phyloP scores from a whole-genome alignment of 2,329 filamentous ascomycete species.

The Colletotrichum cuscutae region DNA sequence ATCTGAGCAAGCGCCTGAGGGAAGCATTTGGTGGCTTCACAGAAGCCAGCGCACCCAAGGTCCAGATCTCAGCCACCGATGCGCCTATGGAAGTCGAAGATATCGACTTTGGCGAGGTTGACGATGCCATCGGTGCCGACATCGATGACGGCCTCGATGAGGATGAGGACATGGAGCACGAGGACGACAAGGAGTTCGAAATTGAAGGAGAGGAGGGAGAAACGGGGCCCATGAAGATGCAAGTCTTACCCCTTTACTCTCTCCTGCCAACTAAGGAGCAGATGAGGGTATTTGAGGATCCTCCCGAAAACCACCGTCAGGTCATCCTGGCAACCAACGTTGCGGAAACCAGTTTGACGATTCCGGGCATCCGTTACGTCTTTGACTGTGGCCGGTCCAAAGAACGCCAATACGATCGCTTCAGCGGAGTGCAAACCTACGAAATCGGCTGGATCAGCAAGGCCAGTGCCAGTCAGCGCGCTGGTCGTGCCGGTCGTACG shows the following conservation, averaged over 20 bases:
- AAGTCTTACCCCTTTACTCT: slow-evolving; percentile 94
- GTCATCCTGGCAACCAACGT: slow-evolving; percentile 96
- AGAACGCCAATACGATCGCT: slow-evolving; percentile 87
- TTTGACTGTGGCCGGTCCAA: slow-evolving; percentile 95
- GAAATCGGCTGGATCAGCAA: slow-evolving; percentile 98
- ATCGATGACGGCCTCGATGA: slow-evolving; percentile 70
- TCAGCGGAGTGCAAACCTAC: slow-evolving; percentile 93
- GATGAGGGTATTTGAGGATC: slow-evolving; percentile 86
- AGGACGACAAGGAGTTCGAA: slow-evolving; percentile 74
- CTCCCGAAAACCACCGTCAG: slow-evolving; percentile 83
- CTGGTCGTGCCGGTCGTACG: slow-evolving; percentile 94
- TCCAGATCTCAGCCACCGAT: slow-evolving; percentile 81
- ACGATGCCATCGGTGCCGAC: slow-evolving; percentile 71
- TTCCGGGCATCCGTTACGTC: slow-evolving; percentile 93
- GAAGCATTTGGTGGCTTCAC: slow-evolving; percentile 70
- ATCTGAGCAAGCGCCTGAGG: slow-evolving; percentile 83
- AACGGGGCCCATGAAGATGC: slow-evolving; percentile 72
- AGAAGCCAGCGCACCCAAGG: slow-evolving; percentile 69
- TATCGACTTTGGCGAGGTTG: slow-evolving; percentile 79
- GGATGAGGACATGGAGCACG: slow-evolving; percentile 61
- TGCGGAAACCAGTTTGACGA: slow-evolving; percentile 96
- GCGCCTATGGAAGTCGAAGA: slow-evolving; percentile 87
- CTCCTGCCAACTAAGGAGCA: slow-evolving; percentile 91
- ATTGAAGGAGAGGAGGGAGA: slow-evolving; percentile 73
- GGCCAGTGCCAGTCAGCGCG: slow-evolving; percentile 90